Evolutionary conservation across 2,329 filamentous ascomycete genomes (phyloP).

Genomic region (Penicillium sp.): DNA sequence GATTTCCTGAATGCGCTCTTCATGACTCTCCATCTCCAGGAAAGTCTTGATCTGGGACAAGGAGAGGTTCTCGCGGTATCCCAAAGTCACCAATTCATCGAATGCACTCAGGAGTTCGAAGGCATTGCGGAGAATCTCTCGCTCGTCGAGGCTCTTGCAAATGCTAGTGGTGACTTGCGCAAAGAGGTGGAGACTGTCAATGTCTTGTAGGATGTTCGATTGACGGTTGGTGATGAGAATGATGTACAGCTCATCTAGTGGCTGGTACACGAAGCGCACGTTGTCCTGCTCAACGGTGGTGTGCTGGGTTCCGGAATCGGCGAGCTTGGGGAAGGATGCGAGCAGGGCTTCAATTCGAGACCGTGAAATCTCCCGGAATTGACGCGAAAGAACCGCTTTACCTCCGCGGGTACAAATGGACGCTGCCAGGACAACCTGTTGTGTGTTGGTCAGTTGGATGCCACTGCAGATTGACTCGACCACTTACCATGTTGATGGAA

Average conservation of each 20-base stretch:
- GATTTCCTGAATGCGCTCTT: conserved; percentile 98
- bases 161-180: conserved; percentile 96
- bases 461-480: not conserved
- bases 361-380: conserved; percentile 96
- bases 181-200: conserved; percentile 96
- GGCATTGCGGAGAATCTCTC: conserved; percentile 91
- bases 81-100: conserved; percentile 92
- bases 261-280: conserved; percentile 99
- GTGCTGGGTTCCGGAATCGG: conserved; percentile 93
- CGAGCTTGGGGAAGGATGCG: conserved; percentile 95
- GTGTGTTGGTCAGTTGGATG: conserved; percentile 24
- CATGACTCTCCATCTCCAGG: conserved; percentile 98
- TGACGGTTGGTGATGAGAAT: conserved; percentile 99
- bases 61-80: conserved; percentile 94
- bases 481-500: conserved; percentile 31
- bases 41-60: conserved; percentile 99
- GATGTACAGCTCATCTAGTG: conserved; percentile 98
- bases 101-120: conserved; percentile 96
- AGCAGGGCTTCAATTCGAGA: conserved; percentile 95
- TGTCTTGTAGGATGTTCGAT: conserved; percentile 99
- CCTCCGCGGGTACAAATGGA: conserved; percentile 98
- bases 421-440: conserved; percentile 92
- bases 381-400: conserved; percentile 95
- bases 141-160: conserved; percentile 93
- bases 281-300: conserved; percentile 99